These are phyloP conservation scores for Fusarium oxysporum DNA, from an alignment of 2,329 filamentous ascomycete genomes.

Conservation along the genomic window DNA sequence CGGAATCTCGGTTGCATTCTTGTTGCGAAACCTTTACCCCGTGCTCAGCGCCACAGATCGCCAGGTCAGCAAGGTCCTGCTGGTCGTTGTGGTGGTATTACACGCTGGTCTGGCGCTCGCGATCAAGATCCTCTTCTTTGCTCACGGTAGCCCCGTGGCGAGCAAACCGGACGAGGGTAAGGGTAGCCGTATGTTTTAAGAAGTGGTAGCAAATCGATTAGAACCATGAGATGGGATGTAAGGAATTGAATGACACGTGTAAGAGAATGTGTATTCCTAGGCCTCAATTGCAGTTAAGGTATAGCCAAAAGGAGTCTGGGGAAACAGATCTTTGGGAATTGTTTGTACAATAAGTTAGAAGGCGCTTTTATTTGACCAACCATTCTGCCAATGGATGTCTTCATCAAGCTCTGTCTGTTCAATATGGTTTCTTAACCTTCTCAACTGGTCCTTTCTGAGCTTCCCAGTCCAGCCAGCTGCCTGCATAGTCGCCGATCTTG, in stretches of 20 bases:
- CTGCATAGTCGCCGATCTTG: conserved; percentile 77
- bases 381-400: background rate
- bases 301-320: conserved; percentile 28
- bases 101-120: conserved; percentile 92
- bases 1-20: conserved; percentile 82
- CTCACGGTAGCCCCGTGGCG: conserved; percentile 70
- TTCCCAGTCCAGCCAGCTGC: conserved; percentile 87
- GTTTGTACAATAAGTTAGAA: conserved; percentile 40
- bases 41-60: conserved; percentile 92
- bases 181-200: conserved; percentile 34
- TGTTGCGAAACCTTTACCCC: conserved; percentile 88
- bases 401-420: background rate
- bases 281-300: background rate
- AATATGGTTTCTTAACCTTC: conserved; percentile 32
- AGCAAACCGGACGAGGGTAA: conserved; percentile 53
- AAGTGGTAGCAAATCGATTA: background rate
- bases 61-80: conserved; percentile 87
- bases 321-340: conserved; percentile 25
- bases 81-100: conserved; percentile 84
- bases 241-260: conserved; percentile 26
- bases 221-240: conserved; percentile 12
- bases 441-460: conserved; percentile 72
- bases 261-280: conserved; percentile 29
- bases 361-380: conserved; percentile 32
- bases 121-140: conserved; percentile 98